These are phyloP conservation scores for Colletotrichum higginsianum DNA, from an alignment of 2,329 filamentous ascomycete genomes.

Conservation along the genomic window DNA sequence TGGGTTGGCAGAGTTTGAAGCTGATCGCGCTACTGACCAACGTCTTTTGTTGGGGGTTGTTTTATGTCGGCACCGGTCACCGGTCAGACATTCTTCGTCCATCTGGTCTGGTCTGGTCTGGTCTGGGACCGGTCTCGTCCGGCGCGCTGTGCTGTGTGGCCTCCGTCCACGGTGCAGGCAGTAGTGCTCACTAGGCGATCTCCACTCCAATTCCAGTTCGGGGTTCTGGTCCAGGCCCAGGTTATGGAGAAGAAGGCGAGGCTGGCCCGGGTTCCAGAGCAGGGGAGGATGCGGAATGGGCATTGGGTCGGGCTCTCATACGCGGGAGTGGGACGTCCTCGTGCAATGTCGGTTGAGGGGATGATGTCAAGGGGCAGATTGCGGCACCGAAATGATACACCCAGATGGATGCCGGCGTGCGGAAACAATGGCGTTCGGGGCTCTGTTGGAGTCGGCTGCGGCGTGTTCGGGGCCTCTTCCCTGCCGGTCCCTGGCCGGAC, in stretches of 20 bases:
- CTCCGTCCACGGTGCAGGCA: background rate
- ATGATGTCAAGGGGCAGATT: constrained; percentile 37
- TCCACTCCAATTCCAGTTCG: background rate
- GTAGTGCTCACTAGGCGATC: constrained; percentile 4
- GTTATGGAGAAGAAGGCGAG: background rate
- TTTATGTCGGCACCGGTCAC: constrained; percentile 17
- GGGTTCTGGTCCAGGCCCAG: background rate
- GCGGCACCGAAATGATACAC: background rate
- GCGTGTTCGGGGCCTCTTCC: constrained; percentile 9
- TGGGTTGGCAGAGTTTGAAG: constrained; percentile 5
- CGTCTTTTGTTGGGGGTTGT: constrained; percentile 25
- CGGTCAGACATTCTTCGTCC: constrained; percentile 25
- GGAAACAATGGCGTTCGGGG: constrained; percentile 28
- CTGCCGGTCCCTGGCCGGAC: constrained; percentile 14
- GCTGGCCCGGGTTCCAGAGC: constrained; percentile 14
- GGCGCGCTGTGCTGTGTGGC: constrained; percentile 12
- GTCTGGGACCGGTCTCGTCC: constrained; percentile 30
- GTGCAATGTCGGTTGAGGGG: constrained; percentile 22
- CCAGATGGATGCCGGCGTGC: background rate
- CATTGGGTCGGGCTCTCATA: constrained; percentile 20
- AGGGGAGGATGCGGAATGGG: constrained; percentile 4
- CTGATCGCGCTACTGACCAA: constrained; percentile 19
- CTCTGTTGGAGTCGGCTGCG: constrained; percentile 20
- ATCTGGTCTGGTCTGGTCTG: constrained; percentile 4
- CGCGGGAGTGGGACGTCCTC: constrained; percentile 14